Conservation (phyloP, 2,329 filamentous ascomycete genomes). For the Penicillium sp. region DNA sequence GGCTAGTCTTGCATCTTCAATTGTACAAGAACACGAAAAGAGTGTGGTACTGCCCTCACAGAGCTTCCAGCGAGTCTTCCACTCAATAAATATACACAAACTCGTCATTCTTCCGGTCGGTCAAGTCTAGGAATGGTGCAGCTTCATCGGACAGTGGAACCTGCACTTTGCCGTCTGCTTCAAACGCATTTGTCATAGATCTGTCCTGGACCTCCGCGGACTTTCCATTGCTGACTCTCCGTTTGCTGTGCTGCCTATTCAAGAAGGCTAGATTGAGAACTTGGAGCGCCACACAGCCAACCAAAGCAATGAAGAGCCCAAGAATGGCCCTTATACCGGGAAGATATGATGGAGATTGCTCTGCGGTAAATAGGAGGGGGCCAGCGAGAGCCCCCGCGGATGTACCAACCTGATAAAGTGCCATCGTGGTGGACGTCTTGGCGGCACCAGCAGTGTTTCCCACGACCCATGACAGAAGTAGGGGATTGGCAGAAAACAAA, state of each 20-base stretch:
- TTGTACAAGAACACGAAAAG: neutral
- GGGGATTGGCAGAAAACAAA: neutral
- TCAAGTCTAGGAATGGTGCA: neutral
- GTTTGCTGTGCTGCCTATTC: neutral
- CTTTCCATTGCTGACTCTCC: neutral
- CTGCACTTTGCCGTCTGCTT: neutral
- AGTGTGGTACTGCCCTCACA: neutral
- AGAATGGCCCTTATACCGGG: neutral
- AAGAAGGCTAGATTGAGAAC: neutral
- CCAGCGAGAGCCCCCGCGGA: neutral
- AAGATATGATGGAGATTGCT: neutral
- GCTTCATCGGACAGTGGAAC: neutral
- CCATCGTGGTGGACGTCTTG: neutral
- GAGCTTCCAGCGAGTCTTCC: neutral
- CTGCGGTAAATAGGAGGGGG: neutral
- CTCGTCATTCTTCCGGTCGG: neutral
- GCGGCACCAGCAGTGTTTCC: neutral
- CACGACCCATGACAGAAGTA: neutral
- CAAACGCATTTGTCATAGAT: neutral
- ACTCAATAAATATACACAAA: neutral
- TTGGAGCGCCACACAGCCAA: neutral
- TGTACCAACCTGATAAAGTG: neutral
- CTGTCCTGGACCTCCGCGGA: neutral
- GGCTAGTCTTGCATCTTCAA: neutral
- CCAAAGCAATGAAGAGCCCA: neutral